Evolutionary conservation across 2,329 filamentous ascomycete species (phyloP), one percentile per base, ranked within the genome.

Genomic region (Thielaviopsis euricoi): DNA sequence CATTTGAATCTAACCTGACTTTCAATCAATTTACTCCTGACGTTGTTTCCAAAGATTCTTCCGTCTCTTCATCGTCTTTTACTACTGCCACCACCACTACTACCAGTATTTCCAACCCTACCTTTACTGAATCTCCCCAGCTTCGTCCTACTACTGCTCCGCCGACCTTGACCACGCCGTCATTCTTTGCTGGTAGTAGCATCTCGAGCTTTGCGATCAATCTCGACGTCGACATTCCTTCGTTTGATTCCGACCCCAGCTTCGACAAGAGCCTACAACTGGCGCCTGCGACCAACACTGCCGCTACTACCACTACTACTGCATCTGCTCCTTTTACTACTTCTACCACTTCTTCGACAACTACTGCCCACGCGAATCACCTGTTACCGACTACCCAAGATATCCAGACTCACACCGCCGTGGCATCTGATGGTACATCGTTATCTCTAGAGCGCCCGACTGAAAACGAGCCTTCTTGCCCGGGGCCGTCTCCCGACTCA

Each of bases 171-270:
- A 63, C 9, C 57, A 60, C 23, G 53, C 60, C 43, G 48, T 65
- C 59, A 55, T 64, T 58, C 22, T 61, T 57, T 40, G 19, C 58
- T 23, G 54, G 19, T n/a, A 49, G 10, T 50, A 46, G n/a, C 50
- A 53, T 33, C 9, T n/a, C 56, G 15, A 56, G 37, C 49, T 55
- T 58, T 15, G 43, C 61, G 29, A 58, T 59, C 51, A 53, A 57
- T 43, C 68, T 74, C 15, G 66, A 68, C 59, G 78, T 79, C 66
- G 76, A 78, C 59, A 67, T 81, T 37, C 74, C 76, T 43, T 74
- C 75, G 0, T 76, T 81, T 66, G 74, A 79, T 61, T 71, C 76
- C 63, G 72, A 72, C 62, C 69, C 73, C 62, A 69, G 75, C 49
- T 70, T 80, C 64, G 73, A 77, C 63, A 72, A 73, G 4, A 72